phyloP scores from a whole-genome alignment of 2,329 filamentous ascomycete genomes.

The Coniochaeta prunicola region DNA sequence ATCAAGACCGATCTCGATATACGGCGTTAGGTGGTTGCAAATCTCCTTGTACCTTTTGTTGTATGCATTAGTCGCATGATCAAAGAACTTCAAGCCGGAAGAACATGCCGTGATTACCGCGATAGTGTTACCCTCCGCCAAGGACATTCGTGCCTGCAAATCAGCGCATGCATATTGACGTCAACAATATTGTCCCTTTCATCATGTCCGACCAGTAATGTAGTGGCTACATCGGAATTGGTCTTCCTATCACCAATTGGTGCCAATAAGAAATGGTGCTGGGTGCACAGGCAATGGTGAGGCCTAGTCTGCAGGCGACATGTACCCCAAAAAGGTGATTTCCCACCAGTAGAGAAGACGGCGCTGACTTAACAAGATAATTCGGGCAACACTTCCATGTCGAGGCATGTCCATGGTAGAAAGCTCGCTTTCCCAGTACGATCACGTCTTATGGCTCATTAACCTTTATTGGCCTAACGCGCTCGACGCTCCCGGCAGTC shows the following conservation, averaged over 20 bases:
- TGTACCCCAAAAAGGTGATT: background rate
- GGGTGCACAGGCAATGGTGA: too few relatives aligned
- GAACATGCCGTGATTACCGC: background rate
- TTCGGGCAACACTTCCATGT: background rate
- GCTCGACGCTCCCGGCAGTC: constrained; percentile 18
- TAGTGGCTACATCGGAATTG: background rate
- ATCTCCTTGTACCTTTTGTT: too few relatives aligned
- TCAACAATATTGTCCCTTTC: background rate
- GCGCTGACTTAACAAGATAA: background rate
- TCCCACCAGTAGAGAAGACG: background rate
- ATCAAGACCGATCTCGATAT: background rate
- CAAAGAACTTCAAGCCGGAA: background rate
- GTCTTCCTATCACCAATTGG: background rate
- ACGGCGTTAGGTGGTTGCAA: background rate
- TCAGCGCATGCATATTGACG: background rate
- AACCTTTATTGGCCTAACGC: background rate
- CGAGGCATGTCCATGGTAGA: background rate
- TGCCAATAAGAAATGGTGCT: too few relatives aligned
- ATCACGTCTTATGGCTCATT: background rate
- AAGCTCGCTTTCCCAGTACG: background rate
- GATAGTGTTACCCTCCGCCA: background rate
- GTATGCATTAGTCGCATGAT: background rate
- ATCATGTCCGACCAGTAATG: background rate
- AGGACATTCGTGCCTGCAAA: background rate
- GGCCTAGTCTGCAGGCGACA: too few relatives aligned